Base-by-base conservation (phyloP, 2,329 filamentous ascomycete species). In the Aspergillus pseudotamarii region DNA sequence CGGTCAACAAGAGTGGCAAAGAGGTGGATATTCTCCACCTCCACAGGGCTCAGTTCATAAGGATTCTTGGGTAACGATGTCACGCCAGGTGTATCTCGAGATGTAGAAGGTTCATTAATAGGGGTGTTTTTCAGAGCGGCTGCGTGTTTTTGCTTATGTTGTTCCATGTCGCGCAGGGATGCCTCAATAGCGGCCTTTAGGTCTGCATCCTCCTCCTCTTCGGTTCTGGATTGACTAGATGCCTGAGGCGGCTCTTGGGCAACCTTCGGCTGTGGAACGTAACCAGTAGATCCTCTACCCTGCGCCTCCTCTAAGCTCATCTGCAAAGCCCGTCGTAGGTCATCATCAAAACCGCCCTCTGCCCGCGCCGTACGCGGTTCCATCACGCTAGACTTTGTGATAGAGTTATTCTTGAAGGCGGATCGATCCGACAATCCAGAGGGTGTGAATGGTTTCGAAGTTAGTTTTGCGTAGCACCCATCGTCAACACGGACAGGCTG, bases 291-390 rank as follows among this genome's bases (percentile, higher is more conserved):
- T 10, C 86, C 85, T 72, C 91, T 89, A 48, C 86, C 89, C 75
- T 94, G 91, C 45, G 93, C 91, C 69, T 99, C 95, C 72, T 99
- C 95, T 70, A 99, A 80, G 73, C 95, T 99, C 94, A 99, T 97
- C 64, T 96, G 93, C 64, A 99, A 80, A 0, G 95, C 95, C 72
- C 89, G 91, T 77, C 96, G 97, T 65, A 99, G 81, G 75, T 99
- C 95, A 67, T 97, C 94, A 75, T 99, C 95, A 71, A 96, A 98
- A 19, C 89, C 90, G 69, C 96, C 91, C 69, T 97, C 94, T 3
- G 96, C 89, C 58, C 94, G 88, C 19, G 93, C 93, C 72, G 90
- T 92, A 59, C 95, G 89, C 28, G 95, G 95, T 74, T 98, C 93
- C 93, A 98, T 96, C 1, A 88, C 87, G 69, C 88, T 88, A 67